Evolutionary conservation across 768 basidiomycete species (phyloP).

Genomic region (Filobasidium wieringae): DNA sequence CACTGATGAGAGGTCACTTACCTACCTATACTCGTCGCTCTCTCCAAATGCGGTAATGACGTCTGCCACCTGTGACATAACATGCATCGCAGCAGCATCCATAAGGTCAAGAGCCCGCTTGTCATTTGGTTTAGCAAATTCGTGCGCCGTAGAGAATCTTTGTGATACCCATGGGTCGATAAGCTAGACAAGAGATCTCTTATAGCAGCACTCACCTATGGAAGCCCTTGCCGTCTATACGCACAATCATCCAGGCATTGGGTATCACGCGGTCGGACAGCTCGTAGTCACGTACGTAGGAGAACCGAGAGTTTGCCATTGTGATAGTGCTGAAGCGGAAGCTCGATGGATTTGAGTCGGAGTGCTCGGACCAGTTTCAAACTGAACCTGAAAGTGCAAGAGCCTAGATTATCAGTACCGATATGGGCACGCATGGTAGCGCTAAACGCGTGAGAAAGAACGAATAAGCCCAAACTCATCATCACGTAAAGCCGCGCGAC

Average conservation of each 20-base stretch:
- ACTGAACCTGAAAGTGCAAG: no score
- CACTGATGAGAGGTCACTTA: not conserved
- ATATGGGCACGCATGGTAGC: no score
- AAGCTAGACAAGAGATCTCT: not conserved
- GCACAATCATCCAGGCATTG: conserved; percentile 67
- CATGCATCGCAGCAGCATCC: conserved; percentile 71
- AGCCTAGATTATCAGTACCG: no score
- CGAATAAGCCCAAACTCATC: no score
- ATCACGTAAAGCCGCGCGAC: no score
- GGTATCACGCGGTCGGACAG: conserved; percentile 75
- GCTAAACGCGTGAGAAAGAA: no score
- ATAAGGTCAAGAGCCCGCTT: conserved; percentile 71
- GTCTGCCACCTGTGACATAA: conserved; percentile 75
- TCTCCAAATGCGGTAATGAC: conserved; percentile 84
- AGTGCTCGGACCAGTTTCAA: no score
- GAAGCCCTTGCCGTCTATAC: conserved; percentile 87
- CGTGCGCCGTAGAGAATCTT: conserved; percentile 75
- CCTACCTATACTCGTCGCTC: conserved; percentile 90
- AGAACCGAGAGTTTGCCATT: conserved; percentile 93
- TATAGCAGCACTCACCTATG: conserved; percentile 53
- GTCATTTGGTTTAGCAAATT: conserved; percentile 86
- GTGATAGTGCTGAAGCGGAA: no score
- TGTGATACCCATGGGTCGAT: not conserved
- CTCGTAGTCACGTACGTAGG: conserved; percentile 82
- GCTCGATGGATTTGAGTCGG: no score